Evolutionary conservation across 441 rosid species (phyloP), one percentile per base, ranked within the genome.

Genomic region (Mallotus repandus): DNA sequence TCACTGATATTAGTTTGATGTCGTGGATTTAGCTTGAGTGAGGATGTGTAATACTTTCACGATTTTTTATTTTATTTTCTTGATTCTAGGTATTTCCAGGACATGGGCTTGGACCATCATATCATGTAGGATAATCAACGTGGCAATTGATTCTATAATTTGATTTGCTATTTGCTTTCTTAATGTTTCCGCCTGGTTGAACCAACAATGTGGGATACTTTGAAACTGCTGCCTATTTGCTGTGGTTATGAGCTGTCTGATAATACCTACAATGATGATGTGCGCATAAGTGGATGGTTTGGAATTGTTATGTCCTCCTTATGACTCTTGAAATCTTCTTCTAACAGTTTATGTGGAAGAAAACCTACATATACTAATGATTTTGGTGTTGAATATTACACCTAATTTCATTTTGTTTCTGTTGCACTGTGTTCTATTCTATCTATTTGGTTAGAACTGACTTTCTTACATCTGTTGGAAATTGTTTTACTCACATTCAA

Each of bases 381-480:
- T 41, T 29, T 50, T 38, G 32, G 13, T 57, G 29, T 74, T 69
- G 68, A 25, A 69, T 57, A 9, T 29, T 19, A 50, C 70, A 9
- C 60, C 48, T 60, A 60, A n/a, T 66, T 29, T 73, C 57, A 50
- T 75, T 67, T 59, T 29, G 22, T n/a, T 22, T 4, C 45, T 52
- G 9, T 57, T 25, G 15, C 35, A 2, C 18, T 57, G 9, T 61
- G n/a, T 7, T 68, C 13, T 66, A 46, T 32, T 15, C 22, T 19
- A 45, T 32, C 32, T 9, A 9, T 64, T 35, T 57, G 43, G 49
- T 29, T 57, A n/a, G 54, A 25, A 35, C 22, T 58, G 43, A 19
- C 25, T n/a, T 68, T 60, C 69, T 79, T 76, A 71, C 72, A 75
- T 69, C 78, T 21, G 74, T 57, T 57, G 25, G n/a, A 62, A 57